Conservation (phyloP, 177 flowering plant species). For the Vitis hybrid region DNA sequence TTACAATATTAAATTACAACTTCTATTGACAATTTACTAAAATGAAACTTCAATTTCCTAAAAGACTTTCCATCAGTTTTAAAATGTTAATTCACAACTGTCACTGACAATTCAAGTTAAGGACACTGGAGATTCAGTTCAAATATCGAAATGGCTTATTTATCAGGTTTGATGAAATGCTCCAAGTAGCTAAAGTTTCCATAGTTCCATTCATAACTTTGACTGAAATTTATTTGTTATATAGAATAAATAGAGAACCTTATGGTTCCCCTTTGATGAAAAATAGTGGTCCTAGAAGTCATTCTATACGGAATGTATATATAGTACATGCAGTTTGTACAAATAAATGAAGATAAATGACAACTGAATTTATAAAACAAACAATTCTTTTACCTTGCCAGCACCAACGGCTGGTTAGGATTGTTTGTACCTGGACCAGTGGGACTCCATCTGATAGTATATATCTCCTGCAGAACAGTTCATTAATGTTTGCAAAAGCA, state of each 20-base stretch:
- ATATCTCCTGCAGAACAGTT: slow-evolving; percentile 71
- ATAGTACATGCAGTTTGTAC: background rate
- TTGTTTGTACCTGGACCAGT: slow-evolving; percentile 88
- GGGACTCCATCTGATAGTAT: slow-evolving; percentile 97
- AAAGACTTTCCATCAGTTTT: no score
- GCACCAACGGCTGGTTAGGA: slow-evolving; percentile 75
- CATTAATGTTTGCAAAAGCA: background rate
- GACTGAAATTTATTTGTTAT: background rate
- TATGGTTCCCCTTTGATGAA: background rate
- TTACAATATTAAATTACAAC: no score
- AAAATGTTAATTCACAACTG: no score
- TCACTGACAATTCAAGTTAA: no score
- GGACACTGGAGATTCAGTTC: no score
- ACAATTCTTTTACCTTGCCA: slow-evolving; percentile 66
- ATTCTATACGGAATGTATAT: background rate
- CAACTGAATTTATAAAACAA: background rate
- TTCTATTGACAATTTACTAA: no score
- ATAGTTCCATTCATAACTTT: no score
- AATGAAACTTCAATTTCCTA: no score
- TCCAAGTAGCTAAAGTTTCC: background rate
- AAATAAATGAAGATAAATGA: background rate
- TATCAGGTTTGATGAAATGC: background rate
- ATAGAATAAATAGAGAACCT: background rate
- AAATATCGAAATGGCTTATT: background rate
- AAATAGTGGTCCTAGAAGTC: background rate